Evolutionary conservation across 345 rosid species (phyloP).

Genomic region (Linum trigynum): DNA sequence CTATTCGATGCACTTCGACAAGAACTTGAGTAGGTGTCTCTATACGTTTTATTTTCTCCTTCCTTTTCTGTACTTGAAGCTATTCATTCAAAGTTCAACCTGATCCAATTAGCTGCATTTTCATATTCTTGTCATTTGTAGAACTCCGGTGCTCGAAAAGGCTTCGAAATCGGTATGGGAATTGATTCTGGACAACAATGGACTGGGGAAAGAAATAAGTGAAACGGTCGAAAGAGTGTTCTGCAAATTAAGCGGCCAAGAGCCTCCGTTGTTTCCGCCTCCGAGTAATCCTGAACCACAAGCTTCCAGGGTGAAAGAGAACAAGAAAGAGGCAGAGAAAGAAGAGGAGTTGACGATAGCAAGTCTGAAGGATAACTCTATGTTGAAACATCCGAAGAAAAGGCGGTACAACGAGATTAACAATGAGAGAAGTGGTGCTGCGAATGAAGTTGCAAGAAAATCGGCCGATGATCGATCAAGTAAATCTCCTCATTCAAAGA

Average conservation of each 20-base stretch:
- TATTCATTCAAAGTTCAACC: neutral
- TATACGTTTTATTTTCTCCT: neutral
- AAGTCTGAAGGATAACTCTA: constrained; percentile 29
- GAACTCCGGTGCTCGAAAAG: constrained; percentile 83
- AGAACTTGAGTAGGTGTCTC: constrained; percentile 64
- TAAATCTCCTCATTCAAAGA: constrained; percentile 1
- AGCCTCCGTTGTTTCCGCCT: constrained; percentile 55
- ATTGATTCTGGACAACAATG: constrained; percentile 64
- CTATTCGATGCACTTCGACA: constrained; percentile 78
- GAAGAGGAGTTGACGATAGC: constrained; percentile 23
- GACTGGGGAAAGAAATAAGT: constrained; percentile 58
- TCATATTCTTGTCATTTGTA: constrained; percentile 18
- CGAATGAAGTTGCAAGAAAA: neutral
- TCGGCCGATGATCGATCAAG: neutral
- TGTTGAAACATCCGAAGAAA: constrained; percentile 43
- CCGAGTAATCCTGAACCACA: constrained; percentile 25
- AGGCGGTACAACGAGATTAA: constrained; percentile 41
- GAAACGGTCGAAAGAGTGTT: constrained; percentile 60
- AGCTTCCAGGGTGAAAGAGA: constrained; percentile 24
- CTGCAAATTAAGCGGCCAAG: constrained; percentile 66
- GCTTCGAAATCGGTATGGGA: constrained; percentile 99
- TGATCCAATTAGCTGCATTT: neutral
- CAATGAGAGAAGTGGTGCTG: constrained; percentile 23
- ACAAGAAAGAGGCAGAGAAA: constrained; percentile 29
- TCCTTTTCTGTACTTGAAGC: neutral